Evolutionary conservation across 2,329 filamentous ascomycete species (phyloP), one percentile per base, ranked within the genome.

Genomic region (Trichoderma hamatum): DNA sequence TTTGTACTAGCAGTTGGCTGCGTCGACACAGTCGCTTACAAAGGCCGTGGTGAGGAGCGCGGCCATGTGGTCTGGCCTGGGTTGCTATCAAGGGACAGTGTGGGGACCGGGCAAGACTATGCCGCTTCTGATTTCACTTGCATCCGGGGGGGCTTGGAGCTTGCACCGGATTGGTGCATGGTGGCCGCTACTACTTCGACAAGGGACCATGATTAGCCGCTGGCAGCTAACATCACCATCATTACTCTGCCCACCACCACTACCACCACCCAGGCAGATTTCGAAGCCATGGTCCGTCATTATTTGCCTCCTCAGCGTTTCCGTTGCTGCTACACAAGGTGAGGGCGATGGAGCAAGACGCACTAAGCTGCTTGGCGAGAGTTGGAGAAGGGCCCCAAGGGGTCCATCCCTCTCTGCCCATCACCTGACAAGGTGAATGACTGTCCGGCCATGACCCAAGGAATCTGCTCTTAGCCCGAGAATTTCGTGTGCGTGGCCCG

Each of bases 121-220:
- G 46, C 68, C 68, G 9, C 36, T 70, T 67, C 63, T 49, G 68
- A 60, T 39, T 51, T 68, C 39, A 58, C 68, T 56, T 70, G 68
- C 68, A 62, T 69, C 61, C 30, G 55, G 68, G 32, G 60, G 59
- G 19, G 46, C 28, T 61, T 67, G 62, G 34, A 59, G 55, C 34
- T 61, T 39, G 62, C 61, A 54, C 54, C 26, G 62, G 68, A 64
- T 69, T 67, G 63, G 68, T 30, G 56, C 66, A 64, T 60, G 56
- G 54, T 26, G 60, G 24, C 62, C 19, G 65, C 52, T 49, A 30
- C 55, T 64, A 51, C 26, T 36, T 24, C 51, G 64, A 49, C 55
- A 67, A 19, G 21, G 63, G 63, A 59, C 54, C 39, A 14, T 59
- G 54, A 34, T 54, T 19, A 68, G 65, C 65, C 65, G 59, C 56